These are phyloP conservation scores for Pseudogymnoascus sp. DNA, from an alignment of 2,329 filamentous ascomycete species.

Conservation along the genomic window DNA sequence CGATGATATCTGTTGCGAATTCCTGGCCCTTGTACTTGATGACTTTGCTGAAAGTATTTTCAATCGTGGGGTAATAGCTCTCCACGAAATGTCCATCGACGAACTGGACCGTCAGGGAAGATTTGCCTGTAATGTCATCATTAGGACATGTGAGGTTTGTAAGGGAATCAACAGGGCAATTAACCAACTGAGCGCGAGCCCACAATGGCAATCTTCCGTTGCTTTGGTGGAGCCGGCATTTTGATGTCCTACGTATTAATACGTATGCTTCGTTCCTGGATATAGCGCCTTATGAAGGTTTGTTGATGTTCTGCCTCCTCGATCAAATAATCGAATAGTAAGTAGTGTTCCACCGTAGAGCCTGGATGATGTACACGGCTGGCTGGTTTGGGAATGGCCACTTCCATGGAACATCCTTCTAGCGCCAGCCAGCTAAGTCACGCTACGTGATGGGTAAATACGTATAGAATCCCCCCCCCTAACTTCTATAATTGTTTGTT, in stretches of 20 bases:
- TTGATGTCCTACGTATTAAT: not conserved
- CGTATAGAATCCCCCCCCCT: not conserved
- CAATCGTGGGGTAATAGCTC: constrained; percentile 97
- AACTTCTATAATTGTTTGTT: not conserved
- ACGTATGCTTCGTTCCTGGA: constrained; percentile 2
- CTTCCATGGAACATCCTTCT: constrained; percentile 3
- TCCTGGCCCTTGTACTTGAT: constrained; percentile 92
- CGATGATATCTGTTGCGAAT: constrained; percentile 93
- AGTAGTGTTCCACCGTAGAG: not conserved
- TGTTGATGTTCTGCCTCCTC: constrained; percentile 4
- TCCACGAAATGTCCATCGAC: constrained; percentile 98
- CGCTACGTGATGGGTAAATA: not conserved
- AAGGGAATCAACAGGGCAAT: constrained; percentile 26
- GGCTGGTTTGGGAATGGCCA: constrained; percentile 1
- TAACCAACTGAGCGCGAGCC: constrained; percentile 89
- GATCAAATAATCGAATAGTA: not conserved
- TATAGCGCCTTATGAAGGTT: not conserved
- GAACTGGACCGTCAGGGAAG: constrained; percentile 91
- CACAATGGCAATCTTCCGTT: constrained; percentile 92
- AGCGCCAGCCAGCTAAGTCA: not conserved
- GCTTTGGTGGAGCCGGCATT: constrained; percentile 50
- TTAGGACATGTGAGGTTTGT: not conserved
- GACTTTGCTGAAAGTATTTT: constrained; percentile 96
- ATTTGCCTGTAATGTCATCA: constrained; percentile 64
- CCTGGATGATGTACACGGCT: not conserved